These are phyloP conservation scores for Metschnikowia gelsemii DNA, from an alignment of 805 yeast species.

Conservation along the genomic window DNA sequence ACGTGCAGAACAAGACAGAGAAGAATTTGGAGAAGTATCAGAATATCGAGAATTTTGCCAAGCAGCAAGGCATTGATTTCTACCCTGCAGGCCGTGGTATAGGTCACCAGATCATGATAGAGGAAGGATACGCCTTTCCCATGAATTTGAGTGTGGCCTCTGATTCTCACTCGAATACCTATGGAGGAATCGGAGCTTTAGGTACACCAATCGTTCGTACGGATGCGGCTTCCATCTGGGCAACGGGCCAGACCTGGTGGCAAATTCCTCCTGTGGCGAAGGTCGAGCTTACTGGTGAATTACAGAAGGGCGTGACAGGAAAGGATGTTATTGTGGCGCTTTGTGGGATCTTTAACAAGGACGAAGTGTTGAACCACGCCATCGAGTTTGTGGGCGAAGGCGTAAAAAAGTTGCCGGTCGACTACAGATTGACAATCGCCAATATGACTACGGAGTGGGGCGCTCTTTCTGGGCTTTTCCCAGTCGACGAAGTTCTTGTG, in stretches of 20 bases:
- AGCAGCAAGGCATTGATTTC: constrained; percentile 88
- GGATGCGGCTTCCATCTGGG: constrained; percentile 99
- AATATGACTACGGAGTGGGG: constrained; percentile 42
- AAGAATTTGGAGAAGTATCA: constrained; percentile 83
- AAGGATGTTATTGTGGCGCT: constrained; percentile 95
- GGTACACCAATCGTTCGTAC: constrained; percentile 99
- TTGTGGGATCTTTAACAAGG: constrained; percentile 90
- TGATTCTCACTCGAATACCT: constrained; percentile 96
- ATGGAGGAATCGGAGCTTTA: constrained; percentile 93
- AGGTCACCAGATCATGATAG: constrained; percentile 99
- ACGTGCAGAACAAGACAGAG: constrained; percentile 89
- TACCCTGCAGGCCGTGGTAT: constrained; percentile 99
- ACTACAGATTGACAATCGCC: constrained; percentile 33
- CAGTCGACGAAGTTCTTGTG: constrained; percentile 80
- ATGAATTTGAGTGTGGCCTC: constrained; percentile 91
- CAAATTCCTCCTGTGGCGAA: constrained; percentile 98
- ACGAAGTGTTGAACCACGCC: constrained; percentile 90
- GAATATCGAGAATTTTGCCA: constrained; percentile 88
- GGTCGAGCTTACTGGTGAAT: constrained; percentile 78
- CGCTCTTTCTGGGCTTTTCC: constrained; percentile 88
- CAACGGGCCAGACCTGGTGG: constrained; percentile 99
- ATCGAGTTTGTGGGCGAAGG: constrained; percentile 90
- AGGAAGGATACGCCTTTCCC: constrained; percentile 98
- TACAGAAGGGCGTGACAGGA: constrained; percentile 89
- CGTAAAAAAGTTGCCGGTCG: constrained; percentile 64